Evolutionary conservation across 805 yeast species (phyloP), one percentile per base, ranked within the genome.

Genomic region (Priceomyces castillae): DNA sequence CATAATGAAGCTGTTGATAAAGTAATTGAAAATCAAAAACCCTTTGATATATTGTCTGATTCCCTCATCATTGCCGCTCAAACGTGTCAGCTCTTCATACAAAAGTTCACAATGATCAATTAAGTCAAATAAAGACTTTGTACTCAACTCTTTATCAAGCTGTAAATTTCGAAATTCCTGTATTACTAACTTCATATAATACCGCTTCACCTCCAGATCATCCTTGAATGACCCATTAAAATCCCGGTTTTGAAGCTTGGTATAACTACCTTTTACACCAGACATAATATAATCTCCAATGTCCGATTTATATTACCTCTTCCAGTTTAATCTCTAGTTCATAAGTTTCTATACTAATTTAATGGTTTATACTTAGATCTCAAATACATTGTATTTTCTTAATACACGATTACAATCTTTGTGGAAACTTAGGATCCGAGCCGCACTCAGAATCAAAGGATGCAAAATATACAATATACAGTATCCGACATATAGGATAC

Each of bases 1-100:
- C 70, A 71, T 67, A 40, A 71, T 62, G 46, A 68, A 67, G 45
- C 69, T 65, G 48, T 67, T 71, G 37, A 71, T 65, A 49, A 67
- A 70, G 49, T 70, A 71, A 52, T 66, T 68, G 57, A 70, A 67
- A 26, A 71, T 64, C 44, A 71, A 54, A 53, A 59, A 71, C 4
- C 74, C 72, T 43, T 59, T 60, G 25, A 68, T 58, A 49, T 68
- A 71, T 34, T 39, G 35, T 31, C 50, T 51, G 25, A 62, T 43
- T 26, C 58, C 59, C 19, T 53, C 41, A 14, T 50, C 49, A 7
- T 52, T 44, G 15, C 50, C 46, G n/a, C 31, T 37, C 14, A 33
- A 34, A 7, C 26, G 41, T 7, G 49, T 36, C 56, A 61, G 61
- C 43, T 59, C 46, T 44, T 71, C 76, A 44, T 67, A 69, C 12